A percentile compares a stretch with the other conserved stretches of the same genome.
phyloP scores from a whole-genome alignment of 306 rosid genomes.

The Cicer pinnatifidum region DNA sequence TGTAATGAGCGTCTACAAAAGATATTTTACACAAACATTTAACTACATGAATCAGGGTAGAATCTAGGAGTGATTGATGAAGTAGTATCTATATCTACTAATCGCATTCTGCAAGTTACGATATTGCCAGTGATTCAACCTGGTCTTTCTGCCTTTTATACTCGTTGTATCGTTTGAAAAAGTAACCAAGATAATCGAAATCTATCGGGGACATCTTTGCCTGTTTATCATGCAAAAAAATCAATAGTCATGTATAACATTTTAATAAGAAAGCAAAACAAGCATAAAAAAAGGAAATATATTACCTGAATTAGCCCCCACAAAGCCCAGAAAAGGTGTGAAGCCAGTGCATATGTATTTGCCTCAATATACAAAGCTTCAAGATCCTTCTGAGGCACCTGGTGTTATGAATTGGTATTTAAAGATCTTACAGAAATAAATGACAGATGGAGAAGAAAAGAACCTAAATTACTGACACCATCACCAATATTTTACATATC shows the following conservation, averaged over 20 bases:
- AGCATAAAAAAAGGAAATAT: slow-evolving; percentile 38
- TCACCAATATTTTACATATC: neutral
- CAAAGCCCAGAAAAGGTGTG: slow-evolving; percentile 89
- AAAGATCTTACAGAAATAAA: neutral
- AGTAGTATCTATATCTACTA: slow-evolving; percentile 43
- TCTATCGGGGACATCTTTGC: slow-evolving; percentile 80
- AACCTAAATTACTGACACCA: neutral
- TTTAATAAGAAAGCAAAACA: slow-evolving; percentile 4
- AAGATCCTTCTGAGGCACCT: slow-evolving; percentile 76
- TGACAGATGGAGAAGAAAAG: neutral
- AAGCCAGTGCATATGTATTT: slow-evolving; percentile 69
- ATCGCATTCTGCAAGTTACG: slow-evolving; percentile 54
- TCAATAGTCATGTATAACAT: slow-evolving; percentile 10
- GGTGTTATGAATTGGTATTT: slow-evolving; percentile 29
- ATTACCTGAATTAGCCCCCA: slow-evolving; percentile 97
- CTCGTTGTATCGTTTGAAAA: slow-evolving; percentile 81
- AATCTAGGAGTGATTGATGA: slow-evolving; percentile 4
- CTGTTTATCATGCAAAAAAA: slow-evolving; percentile 48
- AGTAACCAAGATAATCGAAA: slow-evolving; percentile 78
- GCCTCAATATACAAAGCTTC: slow-evolving; percentile 74
- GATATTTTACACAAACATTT: slow-evolving; percentile 40
- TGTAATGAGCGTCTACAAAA: slow-evolving; percentile 43
- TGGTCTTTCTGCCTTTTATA: slow-evolving; percentile 69
- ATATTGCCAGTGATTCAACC: slow-evolving; percentile 51
- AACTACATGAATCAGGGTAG: slow-evolving; percentile 35